phyloP scores from a whole-genome alignment of 2,329 filamentous ascomycete genomes.

The Colletotrichum sp. region DNA sequence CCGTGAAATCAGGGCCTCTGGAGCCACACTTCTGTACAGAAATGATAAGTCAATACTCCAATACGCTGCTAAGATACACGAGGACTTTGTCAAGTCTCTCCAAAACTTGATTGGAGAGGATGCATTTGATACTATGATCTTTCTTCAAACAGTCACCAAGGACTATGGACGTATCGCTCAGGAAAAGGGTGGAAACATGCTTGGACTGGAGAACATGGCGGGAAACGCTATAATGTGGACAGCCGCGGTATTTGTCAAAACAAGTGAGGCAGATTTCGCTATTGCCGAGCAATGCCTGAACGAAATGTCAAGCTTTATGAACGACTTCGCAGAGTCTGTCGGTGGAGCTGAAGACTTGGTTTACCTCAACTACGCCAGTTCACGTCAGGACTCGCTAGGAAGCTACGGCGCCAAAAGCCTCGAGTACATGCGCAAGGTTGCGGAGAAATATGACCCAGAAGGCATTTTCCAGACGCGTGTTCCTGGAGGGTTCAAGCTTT shows the following conservation, averaged over 20 bases:
- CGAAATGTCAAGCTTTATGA: conserved; percentile 19
- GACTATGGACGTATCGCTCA: conserved; percentile 32
- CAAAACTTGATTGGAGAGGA: conserved; percentile 3
- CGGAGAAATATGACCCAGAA: conserved; percentile 31
- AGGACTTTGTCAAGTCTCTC: conserved; percentile 22
- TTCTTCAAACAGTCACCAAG: conserved; percentile 42
- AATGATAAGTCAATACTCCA: conserved; percentile 24
- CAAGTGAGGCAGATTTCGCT: not conserved
- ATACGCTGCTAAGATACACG: conserved; percentile 28
- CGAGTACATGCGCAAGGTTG: conserved; percentile 28
- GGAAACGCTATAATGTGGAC: not conserved
- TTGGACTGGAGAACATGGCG: conserved; percentile 35
- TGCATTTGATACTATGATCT: conserved; percentile 25
- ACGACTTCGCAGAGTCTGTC: conserved; percentile 25
- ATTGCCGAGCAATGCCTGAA: conserved; percentile 22
- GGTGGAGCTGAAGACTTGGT: conserved; percentile 28
- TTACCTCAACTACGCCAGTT: conserved; percentile 37
- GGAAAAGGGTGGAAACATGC: conserved; percentile 43
- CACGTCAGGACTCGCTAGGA: conserved; percentile 29
- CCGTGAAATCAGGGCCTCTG: conserved; percentile 25
- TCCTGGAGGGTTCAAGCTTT: conserved; percentile 35
- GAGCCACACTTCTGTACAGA: conserved; percentile 15
- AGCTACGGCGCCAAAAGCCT: conserved; percentile 32
- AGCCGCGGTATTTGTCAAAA: not conserved
- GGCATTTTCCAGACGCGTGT: conserved; percentile 33